Conservation (phyloP, 108 stramenopile genomes). For the Fistulifera pelliculosa region DNA sequence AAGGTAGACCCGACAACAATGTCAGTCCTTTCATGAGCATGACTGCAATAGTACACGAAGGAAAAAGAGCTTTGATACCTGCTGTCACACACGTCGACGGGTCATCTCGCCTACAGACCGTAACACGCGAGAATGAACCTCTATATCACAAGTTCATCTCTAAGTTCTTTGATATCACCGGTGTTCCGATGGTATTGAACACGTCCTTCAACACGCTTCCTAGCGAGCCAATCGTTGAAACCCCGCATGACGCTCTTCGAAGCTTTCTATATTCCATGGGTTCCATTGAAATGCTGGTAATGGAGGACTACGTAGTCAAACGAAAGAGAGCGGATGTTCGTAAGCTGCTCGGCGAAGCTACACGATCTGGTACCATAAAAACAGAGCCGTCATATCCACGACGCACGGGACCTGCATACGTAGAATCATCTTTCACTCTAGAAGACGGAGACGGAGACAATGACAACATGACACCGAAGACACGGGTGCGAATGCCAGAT, state of each 20-base stretch:
- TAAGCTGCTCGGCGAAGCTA: constrained; percentile 51
- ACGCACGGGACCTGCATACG: constrained; percentile 44
- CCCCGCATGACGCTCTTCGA: constrained; percentile 71
- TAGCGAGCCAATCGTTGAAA: constrained; percentile 91
- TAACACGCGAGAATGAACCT: constrained; percentile 64
- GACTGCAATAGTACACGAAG: constrained; percentile 66
- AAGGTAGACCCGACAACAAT: constrained; percentile 13
- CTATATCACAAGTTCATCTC: constrained; percentile 79
- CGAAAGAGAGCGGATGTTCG: constrained; percentile 59
- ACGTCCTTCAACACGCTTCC: constrained; percentile 91
- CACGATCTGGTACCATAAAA: constrained; percentile 28
- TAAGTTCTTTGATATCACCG: constrained; percentile 74
- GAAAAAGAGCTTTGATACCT: constrained; percentile 58
- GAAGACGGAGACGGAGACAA: constrained; percentile 24
- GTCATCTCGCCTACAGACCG: constrained; percentile 90
- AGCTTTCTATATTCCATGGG: constrained; percentile 83
- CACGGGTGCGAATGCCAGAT: constrained; percentile 68
- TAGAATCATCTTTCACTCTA: constrained; percentile 47
- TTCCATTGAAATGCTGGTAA: constrained; percentile 72
- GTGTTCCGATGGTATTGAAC: constrained; percentile 93
- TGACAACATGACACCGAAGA: constrained; percentile 28
- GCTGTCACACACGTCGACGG: constrained; percentile 95
- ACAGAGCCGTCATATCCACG: constrained; percentile 50
- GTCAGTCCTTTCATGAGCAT: constrained; percentile 84
- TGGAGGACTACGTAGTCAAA: constrained; percentile 77